These are phyloP conservation scores for Mycena belliarum DNA, from an alignment of 768 basidiomycete species.

Conservation along the genomic window DNA sequence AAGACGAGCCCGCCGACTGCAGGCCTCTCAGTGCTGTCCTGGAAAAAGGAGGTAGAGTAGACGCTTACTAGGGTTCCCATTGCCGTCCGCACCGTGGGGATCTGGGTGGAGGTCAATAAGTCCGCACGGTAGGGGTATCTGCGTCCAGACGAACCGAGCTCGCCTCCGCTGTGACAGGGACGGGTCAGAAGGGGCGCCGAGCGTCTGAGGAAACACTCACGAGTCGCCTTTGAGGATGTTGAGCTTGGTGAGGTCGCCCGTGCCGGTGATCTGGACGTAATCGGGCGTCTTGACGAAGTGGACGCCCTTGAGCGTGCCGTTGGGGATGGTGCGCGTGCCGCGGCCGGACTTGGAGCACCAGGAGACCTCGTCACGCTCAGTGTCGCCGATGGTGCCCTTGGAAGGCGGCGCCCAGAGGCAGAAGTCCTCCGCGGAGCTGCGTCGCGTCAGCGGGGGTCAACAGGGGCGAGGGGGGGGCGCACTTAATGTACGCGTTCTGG, in stretches of 20 bases:
- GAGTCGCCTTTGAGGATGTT: constrained; percentile 56
- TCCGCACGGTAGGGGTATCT: background rate
- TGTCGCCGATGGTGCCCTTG: constrained; percentile 58
- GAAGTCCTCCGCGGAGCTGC: constrained; percentile 63
- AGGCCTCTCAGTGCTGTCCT: constrained; percentile 9
- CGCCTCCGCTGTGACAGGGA: constrained; percentile 50
- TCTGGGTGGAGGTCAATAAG: constrained; percentile 38
- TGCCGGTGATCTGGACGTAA: constrained; percentile 63
- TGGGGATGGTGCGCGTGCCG: constrained; percentile 73
- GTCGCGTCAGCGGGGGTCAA: background rate
- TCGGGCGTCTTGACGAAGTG: constrained; percentile 68
- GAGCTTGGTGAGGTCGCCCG: constrained; percentile 70
- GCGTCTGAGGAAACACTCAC: constrained; percentile 17
- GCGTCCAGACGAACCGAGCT: constrained; percentile 56
- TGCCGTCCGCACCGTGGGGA: constrained; percentile 26
- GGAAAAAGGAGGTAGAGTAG: background rate
- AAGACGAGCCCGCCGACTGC: constrained; percentile 73
- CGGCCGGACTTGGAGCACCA: constrained; percentile 76
- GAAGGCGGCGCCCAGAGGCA: constrained; percentile 67
- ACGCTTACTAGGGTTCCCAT: constrained; percentile 47
- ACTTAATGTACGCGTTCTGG: constrained; percentile 72
- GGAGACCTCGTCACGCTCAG: constrained; percentile 68
- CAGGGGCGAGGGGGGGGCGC: constrained; percentile 30
- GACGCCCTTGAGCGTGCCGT: constrained; percentile 64
- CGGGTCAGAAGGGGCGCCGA: background rate